Evolutionary conservation across 129 eudicot genomes (phyloP).

Genomic region (Ambrosia trifida): DNA sequence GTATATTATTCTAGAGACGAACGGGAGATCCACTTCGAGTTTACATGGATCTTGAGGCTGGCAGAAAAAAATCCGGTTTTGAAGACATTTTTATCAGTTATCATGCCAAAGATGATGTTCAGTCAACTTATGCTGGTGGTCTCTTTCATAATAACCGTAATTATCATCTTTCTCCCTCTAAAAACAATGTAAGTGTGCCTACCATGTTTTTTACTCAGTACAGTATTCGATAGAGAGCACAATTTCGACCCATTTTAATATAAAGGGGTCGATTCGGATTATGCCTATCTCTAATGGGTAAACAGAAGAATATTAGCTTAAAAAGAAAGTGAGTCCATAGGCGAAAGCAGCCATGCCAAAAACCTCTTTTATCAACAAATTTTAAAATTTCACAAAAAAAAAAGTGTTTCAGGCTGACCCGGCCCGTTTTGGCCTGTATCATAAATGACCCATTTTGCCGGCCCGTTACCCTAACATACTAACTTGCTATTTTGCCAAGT

Average conservation of each 20-base stretch:
- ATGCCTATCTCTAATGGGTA: neutral
- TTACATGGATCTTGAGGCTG: slow-evolving; percentile 99
- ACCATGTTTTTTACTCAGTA: slow-evolving; percentile 5
- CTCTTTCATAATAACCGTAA: slow-evolving; percentile 93
- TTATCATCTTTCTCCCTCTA: slow-evolving; percentile 63
- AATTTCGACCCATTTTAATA: neutral
- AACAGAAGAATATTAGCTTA: neutral
- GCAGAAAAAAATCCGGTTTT: slow-evolving; percentile 78
- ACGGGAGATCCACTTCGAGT: slow-evolving; percentile 88
- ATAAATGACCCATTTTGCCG: neutral
- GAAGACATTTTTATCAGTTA: slow-evolving; percentile 91
- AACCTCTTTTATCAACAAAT: neutral
- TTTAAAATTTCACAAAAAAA: neutral
- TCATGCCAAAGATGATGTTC: slow-evolving; percentile 97
- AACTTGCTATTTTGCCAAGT: neutral
- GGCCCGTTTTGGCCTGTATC: neutral
- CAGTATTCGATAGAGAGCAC: neutral
- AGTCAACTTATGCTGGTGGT: slow-evolving; percentile 96
- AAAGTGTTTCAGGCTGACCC: no score
- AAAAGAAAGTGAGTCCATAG: neutral
- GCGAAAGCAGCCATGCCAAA: neutral
- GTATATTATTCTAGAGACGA: slow-evolving; percentile 54
- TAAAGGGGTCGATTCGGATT: neutral
- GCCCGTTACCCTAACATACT: neutral
- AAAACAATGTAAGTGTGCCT: slow-evolving; percentile 67